Conservation (phyloP, 805 yeast genomes). For the Torulaspora gathmanii region DNA sequence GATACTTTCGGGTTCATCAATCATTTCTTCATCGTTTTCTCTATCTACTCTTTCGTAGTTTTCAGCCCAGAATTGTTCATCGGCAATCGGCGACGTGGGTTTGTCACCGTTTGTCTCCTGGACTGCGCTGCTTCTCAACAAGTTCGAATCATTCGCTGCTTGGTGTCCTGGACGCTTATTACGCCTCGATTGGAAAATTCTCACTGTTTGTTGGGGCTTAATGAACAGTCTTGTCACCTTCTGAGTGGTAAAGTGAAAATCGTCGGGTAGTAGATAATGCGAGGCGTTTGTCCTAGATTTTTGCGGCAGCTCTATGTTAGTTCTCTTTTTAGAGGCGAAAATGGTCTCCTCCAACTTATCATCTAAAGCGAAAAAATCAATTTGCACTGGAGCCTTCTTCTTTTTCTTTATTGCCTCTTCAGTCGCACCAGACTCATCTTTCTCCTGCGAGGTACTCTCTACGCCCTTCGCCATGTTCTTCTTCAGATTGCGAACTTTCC, state of each 20-base stretch:
- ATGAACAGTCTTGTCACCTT: conserved; percentile 62
- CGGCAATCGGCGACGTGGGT: conserved; percentile 41
- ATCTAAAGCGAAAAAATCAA: conserved; percentile 43
- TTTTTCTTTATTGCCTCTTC: conserved; percentile 15
- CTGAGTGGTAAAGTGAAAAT: conserved; percentile 64
- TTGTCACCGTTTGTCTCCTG: conserved; percentile 14
- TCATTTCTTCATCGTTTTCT: conserved; percentile 31
- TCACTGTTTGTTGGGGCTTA: conserved; percentile 53
- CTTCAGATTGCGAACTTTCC: conserved; percentile 71
- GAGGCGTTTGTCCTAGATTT: conserved; percentile 40
- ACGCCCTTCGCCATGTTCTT: conserved; percentile 20
- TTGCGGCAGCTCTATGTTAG: conserved; percentile 41
- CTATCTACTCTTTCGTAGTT: conserved; percentile 46
- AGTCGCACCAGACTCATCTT: not conserved
- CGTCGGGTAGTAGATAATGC: conserved; percentile 62
- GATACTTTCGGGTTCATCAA: conserved; percentile 26
- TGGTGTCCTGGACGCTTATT: not conserved
- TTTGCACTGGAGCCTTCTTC: conserved; percentile 37
- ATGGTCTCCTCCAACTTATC: conserved; percentile 39
- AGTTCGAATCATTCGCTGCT: conserved; percentile 2
- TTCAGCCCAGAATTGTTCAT: conserved; percentile 70
- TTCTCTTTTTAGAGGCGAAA: conserved; percentile 38
- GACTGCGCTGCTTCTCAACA: conserved; percentile 5
- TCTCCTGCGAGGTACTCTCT: not conserved
- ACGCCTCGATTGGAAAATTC: conserved; percentile 27